Conservation (phyloP, 2,329 filamentous ascomycete genomes). For the Ophiostoma quercus region DNA sequence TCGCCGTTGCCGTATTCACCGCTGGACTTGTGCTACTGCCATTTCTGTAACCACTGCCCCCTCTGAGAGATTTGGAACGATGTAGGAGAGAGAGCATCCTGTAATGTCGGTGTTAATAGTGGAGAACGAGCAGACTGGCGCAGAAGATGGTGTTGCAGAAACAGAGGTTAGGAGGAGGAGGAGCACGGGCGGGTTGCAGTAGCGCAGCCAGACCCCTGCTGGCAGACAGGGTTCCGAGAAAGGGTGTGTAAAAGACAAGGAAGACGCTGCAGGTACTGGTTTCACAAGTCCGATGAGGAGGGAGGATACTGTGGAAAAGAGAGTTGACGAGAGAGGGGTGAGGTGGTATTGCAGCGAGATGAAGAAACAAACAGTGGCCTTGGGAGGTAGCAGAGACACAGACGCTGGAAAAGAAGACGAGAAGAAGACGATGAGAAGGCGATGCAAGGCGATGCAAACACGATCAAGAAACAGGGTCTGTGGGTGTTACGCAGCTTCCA, state of each 20-base stretch:
- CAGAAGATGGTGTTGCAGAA: conserved; percentile 8
- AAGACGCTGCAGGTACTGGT: conserved; percentile 12
- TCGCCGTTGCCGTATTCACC: background rate
- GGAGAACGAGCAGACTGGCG: background rate
- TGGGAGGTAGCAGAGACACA: background rate
- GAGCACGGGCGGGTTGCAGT: conserved; percentile 2
- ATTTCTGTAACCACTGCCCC: conserved; percentile 11
- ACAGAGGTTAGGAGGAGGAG: conserved; percentile 1
- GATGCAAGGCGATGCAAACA: background rate
- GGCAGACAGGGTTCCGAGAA: background rate
- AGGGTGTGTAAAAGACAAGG: background rate
- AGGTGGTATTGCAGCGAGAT: background rate
- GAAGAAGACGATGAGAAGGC: background rate
- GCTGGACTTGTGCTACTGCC: background rate
- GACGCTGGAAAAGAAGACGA: background rate
- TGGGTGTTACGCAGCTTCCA: background rate
- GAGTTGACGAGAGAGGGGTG: background rate
- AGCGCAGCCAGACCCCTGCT: conserved; percentile 5
- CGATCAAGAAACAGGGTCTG: background rate
- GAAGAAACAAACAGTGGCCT: conserved; percentile 1
- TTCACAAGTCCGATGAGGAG: conserved; percentile 9
- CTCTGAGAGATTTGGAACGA: conserved; percentile 5
- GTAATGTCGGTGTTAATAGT: conserved; percentile 14
- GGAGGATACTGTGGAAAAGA: background rate
- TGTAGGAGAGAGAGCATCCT: conserved; percentile 10